phyloP scores from a whole-genome alignment of 2,329 filamentous ascomycete species.

The Fusarium sp. region DNA sequence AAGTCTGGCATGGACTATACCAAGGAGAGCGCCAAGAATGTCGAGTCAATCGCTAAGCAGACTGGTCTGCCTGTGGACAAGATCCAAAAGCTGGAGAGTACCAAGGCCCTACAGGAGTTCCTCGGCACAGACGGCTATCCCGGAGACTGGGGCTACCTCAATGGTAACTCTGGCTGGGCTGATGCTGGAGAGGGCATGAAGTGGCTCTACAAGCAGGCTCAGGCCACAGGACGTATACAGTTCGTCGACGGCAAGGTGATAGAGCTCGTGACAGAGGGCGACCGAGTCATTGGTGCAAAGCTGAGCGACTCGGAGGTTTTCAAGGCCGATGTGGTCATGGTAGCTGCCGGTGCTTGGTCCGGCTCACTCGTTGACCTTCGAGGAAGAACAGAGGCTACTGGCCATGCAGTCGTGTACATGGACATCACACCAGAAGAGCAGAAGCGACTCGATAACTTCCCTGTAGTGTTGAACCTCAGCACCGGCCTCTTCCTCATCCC shows the following conservation, averaged over 20 bases:
- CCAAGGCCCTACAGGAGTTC: constrained; percentile 57
- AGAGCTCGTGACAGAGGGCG: constrained; percentile 55
- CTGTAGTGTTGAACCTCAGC: constrained; percentile 78
- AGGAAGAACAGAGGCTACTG: constrained; percentile 82
- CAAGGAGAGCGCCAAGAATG: constrained; percentile 70
- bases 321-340: constrained; percentile 77
- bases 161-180: constrained; percentile 82
- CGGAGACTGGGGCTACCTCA: constrained; percentile 78
- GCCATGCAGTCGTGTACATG: constrained; percentile 84
- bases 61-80: constrained; percentile 52
- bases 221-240: constrained; percentile 64
- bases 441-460: constrained; percentile 70
- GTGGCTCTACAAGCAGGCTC: constrained; percentile 68
- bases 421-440: constrained; percentile 79
- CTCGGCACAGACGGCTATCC: constrained; percentile 63
- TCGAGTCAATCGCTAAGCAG: constrained; percentile 60
- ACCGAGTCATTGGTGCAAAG: constrained; percentile 65
- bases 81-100: constrained; percentile 59
- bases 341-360: constrained; percentile 92
- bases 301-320: constrained; percentile 51
- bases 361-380: constrained; percentile 80
- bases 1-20: constrained; percentile 69
- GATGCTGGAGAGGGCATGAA: constrained; percentile 78
- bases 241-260: constrained; percentile 65
- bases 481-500: constrained; percentile 81